Evolutionary conservation across 106 monocot species (phyloP), one percentile per base, ranked within the genome.

Genomic region (Phalaenopsis aphrodite): DNA sequence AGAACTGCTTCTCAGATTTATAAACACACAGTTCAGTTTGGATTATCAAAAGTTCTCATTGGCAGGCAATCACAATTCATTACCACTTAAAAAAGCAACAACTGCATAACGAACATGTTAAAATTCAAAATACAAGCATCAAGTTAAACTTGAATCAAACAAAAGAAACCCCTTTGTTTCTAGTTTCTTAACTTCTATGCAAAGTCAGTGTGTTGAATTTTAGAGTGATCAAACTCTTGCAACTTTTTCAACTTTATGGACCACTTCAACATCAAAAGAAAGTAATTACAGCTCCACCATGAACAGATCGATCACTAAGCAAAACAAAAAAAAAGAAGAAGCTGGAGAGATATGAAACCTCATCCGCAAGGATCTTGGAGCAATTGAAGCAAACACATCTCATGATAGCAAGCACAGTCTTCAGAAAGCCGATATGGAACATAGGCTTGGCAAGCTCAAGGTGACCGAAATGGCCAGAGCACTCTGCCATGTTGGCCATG

Each of bases 361-460:
- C 90, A 56, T 94, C 92, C 0, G 94, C 96, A 46, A 97, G 96
- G 41, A 97, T 92, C 88, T 90, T 98, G 72, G 97, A 98, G 86
- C 97, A 98, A 78, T 94, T 94, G 86, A 98, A 94, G 87, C 97
- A 98, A 56, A 98, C 97, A 45, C 94, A 98, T 0, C 97, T 88
- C 97, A 94, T 94, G 56, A 98, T 94, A 14, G 97, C 87, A 21
- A 98, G 90, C n/a, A 98, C 97, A 16, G 97, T 98, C 92, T 94
- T 98, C 79, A 98, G 79, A 72, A 98, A 98, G 0, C 97, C 97
- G 58, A 98, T 94, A 72, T 98, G 97, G 78, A 82, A 98, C 97
- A 98, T 98, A 36, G 97, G 97, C 81, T 94, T 98, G n/a, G 94
- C 97, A 19, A 98, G 97, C 86, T 98, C 97, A 12, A 98, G 89